phyloP scores from a whole-genome alignment of 768 basidiomycete genomes.

The Pleurotus giganteus region DNA sequence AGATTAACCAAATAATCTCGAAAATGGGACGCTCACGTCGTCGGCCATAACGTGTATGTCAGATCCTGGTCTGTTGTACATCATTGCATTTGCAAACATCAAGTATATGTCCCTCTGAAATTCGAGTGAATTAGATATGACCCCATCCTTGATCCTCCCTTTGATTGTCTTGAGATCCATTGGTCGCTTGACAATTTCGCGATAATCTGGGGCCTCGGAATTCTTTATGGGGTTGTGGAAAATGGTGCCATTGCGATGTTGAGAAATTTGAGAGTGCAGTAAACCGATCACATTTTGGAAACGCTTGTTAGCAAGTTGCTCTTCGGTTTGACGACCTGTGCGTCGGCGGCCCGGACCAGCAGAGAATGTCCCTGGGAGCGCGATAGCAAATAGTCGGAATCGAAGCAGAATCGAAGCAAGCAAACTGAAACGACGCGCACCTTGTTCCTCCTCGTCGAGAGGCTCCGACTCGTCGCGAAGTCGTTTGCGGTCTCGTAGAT shows the following conservation, averaged over 20 bases:
- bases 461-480: conserved; percentile 67
- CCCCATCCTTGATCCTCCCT: conserved; percentile 77
- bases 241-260: conserved; percentile 85
- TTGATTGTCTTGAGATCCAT: conserved; percentile 96
- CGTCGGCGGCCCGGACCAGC: conserved; percentile 41
- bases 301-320: conserved; percentile 58
- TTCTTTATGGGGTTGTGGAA: conserved; percentile 89
- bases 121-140: conserved; percentile 78
- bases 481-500: conserved; percentile 53
- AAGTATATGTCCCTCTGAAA: conserved; percentile 88
- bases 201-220: conserved; percentile 88
- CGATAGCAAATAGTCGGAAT: not conserved
- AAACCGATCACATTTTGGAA: conserved; percentile 82
- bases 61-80: conserved; percentile 88
- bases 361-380: conserved; percentile 4
- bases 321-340: conserved; percentile 38
- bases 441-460: conserved; percentile 61
- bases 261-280: conserved; percentile 79
- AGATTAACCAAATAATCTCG: not conserved
- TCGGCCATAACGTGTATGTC: conserved; percentile 91
- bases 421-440: no score
- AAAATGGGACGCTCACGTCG: conserved; percentile 57
- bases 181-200: conserved; percentile 89
- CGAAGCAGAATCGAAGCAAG: conserved; percentile 1
- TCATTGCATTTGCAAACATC: conserved; percentile 97